Evolutionary conservation across 306 rosid genomes (phyloP).

Genomic region (Arachis hypogaea): DNA sequence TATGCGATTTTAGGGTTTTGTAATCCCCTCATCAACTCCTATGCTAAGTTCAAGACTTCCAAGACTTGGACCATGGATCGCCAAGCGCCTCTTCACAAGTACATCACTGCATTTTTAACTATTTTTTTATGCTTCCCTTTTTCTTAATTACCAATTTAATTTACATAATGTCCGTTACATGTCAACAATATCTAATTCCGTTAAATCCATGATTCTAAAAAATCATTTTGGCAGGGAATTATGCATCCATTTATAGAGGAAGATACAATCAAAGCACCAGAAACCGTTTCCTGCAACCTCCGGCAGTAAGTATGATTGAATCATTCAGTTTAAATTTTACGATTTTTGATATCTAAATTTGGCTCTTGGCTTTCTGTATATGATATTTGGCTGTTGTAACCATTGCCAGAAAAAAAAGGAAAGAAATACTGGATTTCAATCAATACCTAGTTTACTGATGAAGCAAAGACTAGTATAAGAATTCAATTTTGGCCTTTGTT

Average conservation of each 20-base stretch:
- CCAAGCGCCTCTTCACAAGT: slow-evolving; percentile 38
- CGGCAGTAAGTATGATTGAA: slow-evolving; percentile 18
- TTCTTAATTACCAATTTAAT: not conserved
- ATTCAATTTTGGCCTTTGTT: slow-evolving; percentile 8
- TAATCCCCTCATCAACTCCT: not conserved
- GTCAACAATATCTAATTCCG: not conserved
- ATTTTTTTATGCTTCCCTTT: not conserved
- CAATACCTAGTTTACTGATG: not conserved
- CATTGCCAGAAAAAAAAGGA: no score
- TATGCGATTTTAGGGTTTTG: not conserved
- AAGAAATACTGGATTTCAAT: not conserved
- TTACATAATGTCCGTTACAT: not conserved
- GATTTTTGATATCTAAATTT: not conserved
- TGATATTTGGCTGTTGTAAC: not conserved
- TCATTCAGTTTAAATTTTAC: not conserved
- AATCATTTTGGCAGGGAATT: slow-evolving; percentile 40
- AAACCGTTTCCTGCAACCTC: slow-evolving; percentile 23
- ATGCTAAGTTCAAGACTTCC: slow-evolving; percentile 40
- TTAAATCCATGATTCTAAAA: not conserved
- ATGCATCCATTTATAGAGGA: slow-evolving; percentile 23
- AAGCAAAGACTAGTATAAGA: not conserved
- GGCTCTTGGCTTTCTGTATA: not conserved
- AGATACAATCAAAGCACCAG: slow-evolving; percentile 28
- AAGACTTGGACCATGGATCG: slow-evolving; percentile 43
- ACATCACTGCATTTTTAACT: not conserved